phyloP scores from a whole-genome alignment of 2,329 filamentous ascomycete species.

The Rhinocladiella similis region DNA sequence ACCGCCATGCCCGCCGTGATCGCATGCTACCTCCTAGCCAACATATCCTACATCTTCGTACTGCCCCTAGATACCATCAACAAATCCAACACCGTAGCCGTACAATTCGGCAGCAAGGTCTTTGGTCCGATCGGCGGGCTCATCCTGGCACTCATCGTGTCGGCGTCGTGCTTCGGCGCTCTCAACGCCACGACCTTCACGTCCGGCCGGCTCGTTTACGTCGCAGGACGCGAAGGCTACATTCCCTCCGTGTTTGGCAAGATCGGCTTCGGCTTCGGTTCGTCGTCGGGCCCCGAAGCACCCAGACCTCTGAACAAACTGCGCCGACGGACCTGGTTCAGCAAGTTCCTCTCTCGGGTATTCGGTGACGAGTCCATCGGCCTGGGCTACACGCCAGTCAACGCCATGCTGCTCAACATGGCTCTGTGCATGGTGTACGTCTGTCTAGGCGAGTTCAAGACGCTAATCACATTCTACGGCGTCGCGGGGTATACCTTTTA shows the following conservation, averaged over 20 bases:
- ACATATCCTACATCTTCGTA: conserved; percentile 91
- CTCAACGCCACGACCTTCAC: conserved; percentile 95
- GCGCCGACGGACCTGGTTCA: conserved; percentile 54
- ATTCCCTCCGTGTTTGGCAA: conserved; percentile 80
- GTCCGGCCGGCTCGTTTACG: conserved; percentile 86
- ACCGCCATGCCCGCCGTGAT: conserved; percentile 96
- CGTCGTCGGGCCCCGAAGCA: conserved; percentile 16
- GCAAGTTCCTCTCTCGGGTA: conserved; percentile 59
- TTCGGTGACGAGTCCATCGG: conserved; percentile 76
- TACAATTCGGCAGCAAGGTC: conserved; percentile 86
- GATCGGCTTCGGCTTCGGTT: conserved; percentile 55
- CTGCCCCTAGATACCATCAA: conserved; percentile 79
- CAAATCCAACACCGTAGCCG: conserved; percentile 89
- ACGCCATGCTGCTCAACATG: conserved; percentile 82
- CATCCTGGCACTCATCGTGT: conserved; percentile 83
- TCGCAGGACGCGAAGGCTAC: conserved; percentile 92
- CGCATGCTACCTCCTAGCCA: conserved; percentile 83
- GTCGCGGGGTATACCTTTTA: conserved; percentile 98
- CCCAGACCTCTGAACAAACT: conserved; percentile 37
- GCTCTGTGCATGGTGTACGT: conserved; percentile 75
- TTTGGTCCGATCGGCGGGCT: conserved; percentile 83
- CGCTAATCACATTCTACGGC: conserved; percentile 93
- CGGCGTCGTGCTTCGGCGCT: conserved; percentile 88
- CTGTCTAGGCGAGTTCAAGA: conserved; percentile 83
- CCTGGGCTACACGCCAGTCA: conserved; percentile 91